Evolutionary conservation across 2,329 filamentous ascomycete genomes (phyloP), one percentile per base, ranked within the genome.

Genomic region (Diaporthe sp.): DNA sequence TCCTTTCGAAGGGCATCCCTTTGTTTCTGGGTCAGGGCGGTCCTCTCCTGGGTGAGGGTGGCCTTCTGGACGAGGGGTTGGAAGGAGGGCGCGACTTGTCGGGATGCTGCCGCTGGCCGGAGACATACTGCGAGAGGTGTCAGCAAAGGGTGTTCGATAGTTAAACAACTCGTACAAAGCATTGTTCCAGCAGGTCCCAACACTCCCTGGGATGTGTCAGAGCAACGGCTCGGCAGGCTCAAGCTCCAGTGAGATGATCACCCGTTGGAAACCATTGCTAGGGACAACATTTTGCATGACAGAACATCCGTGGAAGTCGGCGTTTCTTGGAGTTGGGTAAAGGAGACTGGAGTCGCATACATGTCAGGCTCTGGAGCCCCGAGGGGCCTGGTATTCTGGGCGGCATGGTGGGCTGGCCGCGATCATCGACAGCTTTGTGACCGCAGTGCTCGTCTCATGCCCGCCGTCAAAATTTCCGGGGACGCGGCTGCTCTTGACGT

Each of bases 51-150:
- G 55, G 91, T 90, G 31, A 92, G 83, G 79, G 90, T 91, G 68
- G 94, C 93, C 77, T 91, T 90, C 79, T 94, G 91, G 79, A 90
- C 85, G 82, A 92, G 82, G 80, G 91, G 88, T 80, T 93, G 85
- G 80, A 88, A 87, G 80, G 86, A 87, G 77, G 87, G 88, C 77
- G 84, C 84, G 46, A 85, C 80, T 55, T 87, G 83, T 78, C 85
- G 86, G 61, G 84, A 79, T 73, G 68, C 71, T 31, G 73, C 25
- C 53, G 88, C 84, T 72, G 90, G 90, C 77, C 91, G 90, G 55
- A 93, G 86, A 83, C 90, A 92, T 85, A 92, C 91, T 93, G 79
- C 28, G 65, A 25, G 31, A 61, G 31, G 72, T 80, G 73, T 81
- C 77, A 78, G 79, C 81, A 60, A 81, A 76, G 62, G 73, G 72